Evolutionary conservation across 805 yeast species (phyloP), one percentile per base, ranked within the genome.

Genomic region (Candida patagonica): DNA sequence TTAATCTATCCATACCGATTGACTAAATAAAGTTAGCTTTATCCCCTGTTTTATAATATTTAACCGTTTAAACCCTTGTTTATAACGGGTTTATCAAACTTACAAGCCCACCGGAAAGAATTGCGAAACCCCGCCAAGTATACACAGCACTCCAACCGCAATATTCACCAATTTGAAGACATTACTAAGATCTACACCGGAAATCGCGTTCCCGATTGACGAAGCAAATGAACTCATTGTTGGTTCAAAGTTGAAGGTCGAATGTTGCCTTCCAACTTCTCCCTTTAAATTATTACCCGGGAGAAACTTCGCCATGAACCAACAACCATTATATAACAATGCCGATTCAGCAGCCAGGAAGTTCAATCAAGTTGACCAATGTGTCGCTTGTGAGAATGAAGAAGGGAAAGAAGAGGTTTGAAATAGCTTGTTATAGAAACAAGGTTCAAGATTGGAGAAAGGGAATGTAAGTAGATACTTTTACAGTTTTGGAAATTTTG

Each of bases 401-500:
- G 53, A 87, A 85, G 58, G 96, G 68, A 30, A 86, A 85, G 57
- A 84, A 85, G 60, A 68, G 96, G 48, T 92, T 87, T 52, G 98
- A 92, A 61, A 73, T 92, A 33, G 97, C 97, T 0, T 92, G 98
- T 56, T 92, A 92, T 59, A 95, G 85, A 55, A 92, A 92, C 54
- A 92, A 92, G 56, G 96, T 92, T 4, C 97, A 89, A 59, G 98
- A 92, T 59, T 92, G 87, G 76, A 70, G 96, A 51, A 72, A 74
- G 45, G 83, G 81, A 43, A 77, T 84, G 57, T 63, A 51, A 42
- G 66, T 53, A 20, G 8, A 3, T 10, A 17, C 5, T n/a, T 17
- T 30, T 8, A 8, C 13, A 30, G 16, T 30, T 6, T 4, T 33
- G 8, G 19, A 3, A 2, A 21, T 15, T 9, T 5, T 16, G 17